Base-by-base conservation (phyloP, 176 grass and related monocot genomes). In the Zizania latifolia region DNA sequence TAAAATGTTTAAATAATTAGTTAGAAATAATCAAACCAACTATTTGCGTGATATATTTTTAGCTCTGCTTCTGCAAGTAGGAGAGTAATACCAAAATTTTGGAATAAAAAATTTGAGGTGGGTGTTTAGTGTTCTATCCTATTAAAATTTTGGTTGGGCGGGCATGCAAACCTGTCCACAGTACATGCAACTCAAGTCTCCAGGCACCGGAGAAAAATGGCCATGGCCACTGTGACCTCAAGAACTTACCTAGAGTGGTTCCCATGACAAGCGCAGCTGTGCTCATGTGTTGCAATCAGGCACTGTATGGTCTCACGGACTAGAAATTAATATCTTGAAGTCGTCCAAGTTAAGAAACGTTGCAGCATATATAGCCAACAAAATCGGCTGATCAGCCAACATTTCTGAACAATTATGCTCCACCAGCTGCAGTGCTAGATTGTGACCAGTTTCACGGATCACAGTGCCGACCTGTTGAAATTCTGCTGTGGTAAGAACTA, bases 401-500 rank as follows among this genome's bases (percentile, higher is more conserved):
- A 53, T 19, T 60, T 9, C 29, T 72, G 68, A 72, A 65, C 79
- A 79, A 21, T 63, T 62, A 66, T 26, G 67, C 23, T 57, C 32
- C 39, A 59, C 67, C 4, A n/a, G n/a, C n/a, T n/a, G n/a, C n/a
- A n/a, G n/a, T 6, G 58, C 31, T 57, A 71, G 59, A 73, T 16
- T 23, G 45, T 27, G 72, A 82, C 78, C 29, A 38, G 71, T 57
- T 82, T 65, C 39, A 63, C 19, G 56, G 46, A 82, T 71, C 72
- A 72, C 36, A 70, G 59, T 70, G 51, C 51, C 65, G 27, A 45
- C 36, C 12, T 4, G 15, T 9, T 10, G 36, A 82, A 46, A 87
- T 39, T 36, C 50, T 82, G 50, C 11, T 67, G 51, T 19, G 26
- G 40, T 74, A 83, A 67, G 32, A 23, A 58, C 71, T 74, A 83